Base-by-base conservation (phyloP, 768 basidiomycete genomes). In the Mycena belliarum region DNA sequence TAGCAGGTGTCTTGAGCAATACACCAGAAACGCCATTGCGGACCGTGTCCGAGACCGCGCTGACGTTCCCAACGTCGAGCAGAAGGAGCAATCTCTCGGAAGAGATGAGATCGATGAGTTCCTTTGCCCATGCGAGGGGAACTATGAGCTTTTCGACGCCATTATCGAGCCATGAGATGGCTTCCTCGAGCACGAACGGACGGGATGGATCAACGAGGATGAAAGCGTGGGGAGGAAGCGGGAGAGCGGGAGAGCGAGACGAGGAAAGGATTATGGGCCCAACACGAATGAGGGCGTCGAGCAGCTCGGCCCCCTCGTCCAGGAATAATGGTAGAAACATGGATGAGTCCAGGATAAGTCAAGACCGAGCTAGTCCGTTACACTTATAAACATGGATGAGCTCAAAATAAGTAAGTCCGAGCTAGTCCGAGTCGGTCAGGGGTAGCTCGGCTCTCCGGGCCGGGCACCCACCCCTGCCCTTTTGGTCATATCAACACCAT, bases 61-160 rank as follows among this genome's bases (percentile, higher is more conserved):
- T 88, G 60, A 84, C 83, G 62, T 85, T 88, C 54, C 78, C 84
- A 28, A 85, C 86, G 61, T 91, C 89, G 56, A 95, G 79, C 26
- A 91, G 80, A 49, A 97, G 80, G 42, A 91, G 69, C 52, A 98
- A 75, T 18, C 94, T 82, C 21, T 89, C 81, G 3, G 85, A 72
- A 3, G 92, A 89, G 26, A 96, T 73, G 26, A 76, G 61, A n/a
- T 81, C 85, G 43, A 89, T 82, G 44, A 90, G 77, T 47, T 83
- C 83, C 68, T 84, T 86, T 28, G 82, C 88, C 65, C 79, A 79
- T n/a, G 83, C 72, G 41, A 85, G 79, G 20, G 87, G 81, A 0
- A 94, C 79, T 37, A 97, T 85, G 66, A 94, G 79, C 72, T 91
- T 95, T 64, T 87, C 82, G 2, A 87, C 84, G 23, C 95, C 94